phyloP scores from a whole-genome alignment of 2,329 filamentous ascomycete genomes.

The Phoma sp. region DNA sequence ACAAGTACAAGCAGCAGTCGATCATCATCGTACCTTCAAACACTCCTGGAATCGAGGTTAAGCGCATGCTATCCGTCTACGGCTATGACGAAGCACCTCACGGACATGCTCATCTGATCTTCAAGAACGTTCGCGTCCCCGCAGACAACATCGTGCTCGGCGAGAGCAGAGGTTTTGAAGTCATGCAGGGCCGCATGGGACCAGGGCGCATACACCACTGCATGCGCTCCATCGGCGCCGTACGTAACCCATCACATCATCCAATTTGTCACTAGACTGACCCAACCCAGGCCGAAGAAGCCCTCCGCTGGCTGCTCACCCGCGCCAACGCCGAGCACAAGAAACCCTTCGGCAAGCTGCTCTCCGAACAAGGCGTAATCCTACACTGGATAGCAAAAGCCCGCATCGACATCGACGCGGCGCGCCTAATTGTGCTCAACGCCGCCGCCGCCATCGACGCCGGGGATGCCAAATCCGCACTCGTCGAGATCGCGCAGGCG shows the following conservation, averaged over 20 bases:
- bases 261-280: slow-evolving; percentile 6
- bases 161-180: slow-evolving; percentile 93
- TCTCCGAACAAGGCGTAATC: slow-evolving; percentile 88
- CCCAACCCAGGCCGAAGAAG: slow-evolving; percentile 71
- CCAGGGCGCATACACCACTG: slow-evolving; percentile 95
- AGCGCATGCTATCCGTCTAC: slow-evolving; percentile 90
- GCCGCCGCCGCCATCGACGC: slow-evolving; percentile 92
- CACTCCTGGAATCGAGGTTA: slow-evolving; percentile 81
- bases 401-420: slow-evolving; percentile 88
- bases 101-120: slow-evolving; percentile 88
- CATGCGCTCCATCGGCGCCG: slow-evolving; percentile 89
- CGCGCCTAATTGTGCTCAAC: slow-evolving; percentile 86
- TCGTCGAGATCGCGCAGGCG: slow-evolving; percentile 90
- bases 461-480: slow-evolving; percentile 80
- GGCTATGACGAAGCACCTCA: slow-evolving; percentile 98
- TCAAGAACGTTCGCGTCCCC: slow-evolving; percentile 87
- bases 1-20: slow-evolving; percentile 86
- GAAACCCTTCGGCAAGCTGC: slow-evolving; percentile 84
- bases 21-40: slow-evolving; percentile 84
- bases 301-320: slow-evolving; percentile 89
- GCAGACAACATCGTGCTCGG: slow-evolving; percentile 82
- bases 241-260: slow-evolving; percentile 52
- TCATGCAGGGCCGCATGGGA: slow-evolving; percentile 93
- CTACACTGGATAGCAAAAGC: slow-evolving; percentile 78
- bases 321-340: slow-evolving; percentile 90